Conservation (phyloP, 192 early-diverging fungal genomes). For the Backusella luteola region DNA sequence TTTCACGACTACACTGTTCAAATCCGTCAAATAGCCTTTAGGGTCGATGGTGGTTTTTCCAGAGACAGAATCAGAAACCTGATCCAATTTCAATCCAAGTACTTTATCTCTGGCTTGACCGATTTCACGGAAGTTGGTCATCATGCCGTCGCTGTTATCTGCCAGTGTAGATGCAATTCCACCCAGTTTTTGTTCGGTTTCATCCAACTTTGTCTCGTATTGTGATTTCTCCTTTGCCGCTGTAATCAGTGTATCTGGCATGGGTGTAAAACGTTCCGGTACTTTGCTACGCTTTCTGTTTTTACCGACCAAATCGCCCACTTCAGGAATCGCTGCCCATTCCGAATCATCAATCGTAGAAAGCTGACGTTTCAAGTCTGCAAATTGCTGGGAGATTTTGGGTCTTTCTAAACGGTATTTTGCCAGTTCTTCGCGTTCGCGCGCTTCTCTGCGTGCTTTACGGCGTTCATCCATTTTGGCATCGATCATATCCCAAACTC, state of each 20-base stretch:
- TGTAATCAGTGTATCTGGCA: slow-evolving; percentile 63
- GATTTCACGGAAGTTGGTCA: slow-evolving; percentile 89
- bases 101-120: slow-evolving; percentile 93
- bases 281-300: slow-evolving; percentile 62
- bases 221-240: slow-evolving; percentile 50
- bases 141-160: slow-evolving; percentile 42
- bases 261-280: slow-evolving; percentile 54
- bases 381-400: slow-evolving; percentile 87
- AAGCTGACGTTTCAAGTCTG: slow-evolving; percentile 86
- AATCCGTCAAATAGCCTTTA: slow-evolving; percentile 93
- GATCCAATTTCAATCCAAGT: slow-evolving; percentile 87
- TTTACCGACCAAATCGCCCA: slow-evolving; percentile 83
- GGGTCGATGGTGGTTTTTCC: slow-evolving; percentile 92
- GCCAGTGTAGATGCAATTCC: slow-evolving; percentile 55
- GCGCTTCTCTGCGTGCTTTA: slow-evolving; percentile 67
- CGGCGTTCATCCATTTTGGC: slow-evolving; percentile 87
- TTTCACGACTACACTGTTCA: slow-evolving; percentile 79
- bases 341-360: slow-evolving; percentile 76
- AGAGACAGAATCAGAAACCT: slow-evolving; percentile 83
- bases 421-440: slow-evolving; percentile 70
- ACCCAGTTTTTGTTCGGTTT: slow-evolving; percentile 54
- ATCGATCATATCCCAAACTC: slow-evolving; percentile 88
- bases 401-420: slow-evolving; percentile 66
- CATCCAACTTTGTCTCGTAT: slow-evolving; percentile 60
- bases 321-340: slow-evolving; percentile 81